phyloP scores from a whole-genome alignment of 768 basidiomycete genomes.

The Hirschioporus abietinus region DNA sequence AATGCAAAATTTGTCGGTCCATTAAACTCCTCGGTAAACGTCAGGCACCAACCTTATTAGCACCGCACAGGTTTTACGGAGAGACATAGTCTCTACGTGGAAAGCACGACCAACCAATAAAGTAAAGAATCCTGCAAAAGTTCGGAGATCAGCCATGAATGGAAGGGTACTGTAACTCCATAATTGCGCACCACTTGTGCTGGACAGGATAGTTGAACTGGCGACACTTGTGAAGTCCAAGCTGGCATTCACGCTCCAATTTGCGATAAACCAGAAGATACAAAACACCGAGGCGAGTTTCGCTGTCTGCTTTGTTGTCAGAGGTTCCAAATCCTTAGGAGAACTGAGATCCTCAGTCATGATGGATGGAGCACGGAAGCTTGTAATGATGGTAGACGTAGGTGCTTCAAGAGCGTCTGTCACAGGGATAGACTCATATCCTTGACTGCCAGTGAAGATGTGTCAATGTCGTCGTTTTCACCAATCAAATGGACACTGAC shows the following conservation, averaged over 20 bases:
- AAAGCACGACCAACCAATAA: conserved; percentile 78
- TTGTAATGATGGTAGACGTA: background rate
- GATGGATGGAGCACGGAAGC: background rate
- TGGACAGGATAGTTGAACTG: conserved; percentile 83
- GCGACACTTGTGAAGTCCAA: conserved; percentile 90
- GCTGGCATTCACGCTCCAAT: conserved; percentile 84
- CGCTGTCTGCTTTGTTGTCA: conserved; percentile 69
- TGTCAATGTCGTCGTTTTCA: background rate
- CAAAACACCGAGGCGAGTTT: conserved; percentile 76
- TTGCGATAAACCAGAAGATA: conserved; percentile 90
- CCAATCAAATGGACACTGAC: background rate
- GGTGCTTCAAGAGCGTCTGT: background rate
- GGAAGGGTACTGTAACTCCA: background rate
- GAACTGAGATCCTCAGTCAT: background rate
- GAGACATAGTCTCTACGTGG: conserved; percentile 70
- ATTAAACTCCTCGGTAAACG: background rate
- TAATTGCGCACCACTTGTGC: conserved; percentile 71
- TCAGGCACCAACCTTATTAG: conserved; percentile 56
- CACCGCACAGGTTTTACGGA: conserved; percentile 73
- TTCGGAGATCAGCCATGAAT: background rate
- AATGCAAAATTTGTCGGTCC: conserved; percentile 2
- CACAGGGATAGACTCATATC: conserved; percentile 6
- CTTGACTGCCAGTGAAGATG: conserved; percentile 3
- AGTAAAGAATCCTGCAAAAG: conserved; percentile 80
- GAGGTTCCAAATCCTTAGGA: conserved; percentile 26